phyloP scores from a whole-genome alignment of 202 grass and related monocot genomes.

The Zoysia matrella region DNA sequence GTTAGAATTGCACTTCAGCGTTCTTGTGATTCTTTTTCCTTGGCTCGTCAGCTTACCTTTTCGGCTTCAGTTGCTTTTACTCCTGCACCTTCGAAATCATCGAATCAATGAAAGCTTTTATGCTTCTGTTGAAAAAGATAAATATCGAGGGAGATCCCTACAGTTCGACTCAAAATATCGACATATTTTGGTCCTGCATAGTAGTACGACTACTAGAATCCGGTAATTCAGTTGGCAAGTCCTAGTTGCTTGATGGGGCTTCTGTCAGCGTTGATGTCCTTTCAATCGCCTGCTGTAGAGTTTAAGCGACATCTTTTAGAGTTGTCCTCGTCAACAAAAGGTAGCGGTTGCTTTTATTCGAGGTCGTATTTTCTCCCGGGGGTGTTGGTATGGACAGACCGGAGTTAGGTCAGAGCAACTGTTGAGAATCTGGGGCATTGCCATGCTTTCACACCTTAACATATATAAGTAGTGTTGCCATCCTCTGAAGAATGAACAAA shows the following conservation, averaged over 20 bases:
- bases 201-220: background rate
- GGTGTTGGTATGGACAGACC: conserved; percentile 22
- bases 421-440: conserved; percentile 29
- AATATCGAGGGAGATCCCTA: background rate
- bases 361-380: conserved; percentile 30
- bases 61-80: conserved; percentile 14
- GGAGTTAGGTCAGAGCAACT: conserved; percentile 33
- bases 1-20: background rate
- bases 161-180: background rate
- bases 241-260: conserved; percentile 9
- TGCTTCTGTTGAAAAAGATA: background rate
- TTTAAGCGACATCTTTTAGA: conserved; percentile 35
- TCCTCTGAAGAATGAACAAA: background rate
- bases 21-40: background rate
- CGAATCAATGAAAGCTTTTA: background rate
- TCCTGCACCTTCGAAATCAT: background rate
- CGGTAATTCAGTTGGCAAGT: conserved; percentile 33
- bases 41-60: background rate
- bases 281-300: background rate
- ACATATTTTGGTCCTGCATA: background rate
- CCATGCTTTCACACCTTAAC: conserved; percentile 32
- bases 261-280: conserved; percentile 4
- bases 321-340: conserved; percentile 36
- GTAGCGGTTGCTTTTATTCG: conserved; percentile 11
- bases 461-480: background rate